phyloP scores from a whole-genome alignment of 306 rosid genomes.

The Trichosanthes truncata region DNA sequence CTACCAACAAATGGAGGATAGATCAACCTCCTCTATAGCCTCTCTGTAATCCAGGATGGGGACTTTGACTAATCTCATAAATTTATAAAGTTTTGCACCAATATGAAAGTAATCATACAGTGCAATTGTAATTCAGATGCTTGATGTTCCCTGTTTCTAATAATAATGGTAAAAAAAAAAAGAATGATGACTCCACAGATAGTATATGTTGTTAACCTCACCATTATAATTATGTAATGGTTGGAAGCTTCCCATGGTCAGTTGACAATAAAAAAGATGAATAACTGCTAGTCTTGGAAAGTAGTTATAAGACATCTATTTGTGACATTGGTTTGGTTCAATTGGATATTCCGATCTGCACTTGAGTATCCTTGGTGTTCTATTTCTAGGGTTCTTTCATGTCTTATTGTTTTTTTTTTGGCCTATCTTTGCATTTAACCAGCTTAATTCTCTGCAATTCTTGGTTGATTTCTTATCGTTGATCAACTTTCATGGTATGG shows the following conservation, averaged over 20 bases:
- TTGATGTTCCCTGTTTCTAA: neutral
- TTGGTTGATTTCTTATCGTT: slow-evolving; percentile 2
- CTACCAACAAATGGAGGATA: neutral
- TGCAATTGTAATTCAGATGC: neutral
- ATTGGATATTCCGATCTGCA: slow-evolving; percentile 4
- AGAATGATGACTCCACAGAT: neutral
- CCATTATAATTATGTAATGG: neutral
- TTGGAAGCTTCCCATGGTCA: neutral
- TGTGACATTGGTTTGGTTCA: slow-evolving; percentile 5
- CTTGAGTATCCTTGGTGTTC: neutral
- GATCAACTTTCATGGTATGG: slow-evolving; percentile 16
- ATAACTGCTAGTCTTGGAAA: neutral
- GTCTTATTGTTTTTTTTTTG: neutral
- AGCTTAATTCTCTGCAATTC: slow-evolving; percentile 12
- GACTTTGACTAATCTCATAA: neutral
- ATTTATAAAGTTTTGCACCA: neutral
- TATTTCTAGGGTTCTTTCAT: neutral
- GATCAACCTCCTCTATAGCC: neutral
- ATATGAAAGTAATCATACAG: neutral
- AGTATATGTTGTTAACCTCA: neutral
- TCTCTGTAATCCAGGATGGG: neutral
- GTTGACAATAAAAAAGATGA: neutral
- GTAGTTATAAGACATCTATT: neutral
- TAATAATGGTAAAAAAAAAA: neutral
- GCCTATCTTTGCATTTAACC: neutral